These are phyloP conservation scores for Asclepias syriaca DNA, from an alignment of 257 asterid genomes.

Conservation along the genomic window DNA sequence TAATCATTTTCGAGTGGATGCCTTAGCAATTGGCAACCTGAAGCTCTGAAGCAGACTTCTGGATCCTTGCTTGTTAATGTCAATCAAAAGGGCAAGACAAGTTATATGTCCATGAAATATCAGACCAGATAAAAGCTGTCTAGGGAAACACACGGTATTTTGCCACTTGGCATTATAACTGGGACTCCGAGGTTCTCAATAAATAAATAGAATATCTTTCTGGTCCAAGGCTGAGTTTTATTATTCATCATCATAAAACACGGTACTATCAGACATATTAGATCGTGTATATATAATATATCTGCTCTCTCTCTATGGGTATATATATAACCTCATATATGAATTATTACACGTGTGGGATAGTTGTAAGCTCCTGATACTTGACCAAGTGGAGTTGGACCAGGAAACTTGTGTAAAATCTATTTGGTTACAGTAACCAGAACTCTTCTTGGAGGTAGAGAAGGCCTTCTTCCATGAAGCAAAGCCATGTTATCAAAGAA, in stretches of 20 bases:
- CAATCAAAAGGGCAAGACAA: too few relatives aligned
- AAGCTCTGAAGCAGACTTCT: too few relatives aligned
- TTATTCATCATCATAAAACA: not conserved
- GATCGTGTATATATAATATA: not conserved
- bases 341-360: not conserved
- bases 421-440: slow-evolving; percentile 73
- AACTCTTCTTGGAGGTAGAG: slow-evolving; percentile 75
- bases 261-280: not conserved
- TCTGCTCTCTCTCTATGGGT: too few relatives aligned
- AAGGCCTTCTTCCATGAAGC: slow-evolving; percentile 78
- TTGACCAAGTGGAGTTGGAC: not conserved
- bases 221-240: not conserved
- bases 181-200: not conserved
- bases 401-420: not conserved
- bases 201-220: not conserved
- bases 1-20: too few relatives aligned
- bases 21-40: too few relatives aligned
- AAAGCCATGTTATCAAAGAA: slow-evolving; percentile 64
- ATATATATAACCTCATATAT: not conserved
- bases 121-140: too few relatives aligned
- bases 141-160: too few relatives aligned
- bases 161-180: too few relatives aligned
- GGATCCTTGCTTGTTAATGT: too few relatives aligned
- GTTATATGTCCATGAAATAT: too few relatives aligned
- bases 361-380: too few relatives aligned